phyloP scores from a whole-genome alignment of 2,329 filamentous ascomycete species.

The Xylariaceae sp. region DNA sequence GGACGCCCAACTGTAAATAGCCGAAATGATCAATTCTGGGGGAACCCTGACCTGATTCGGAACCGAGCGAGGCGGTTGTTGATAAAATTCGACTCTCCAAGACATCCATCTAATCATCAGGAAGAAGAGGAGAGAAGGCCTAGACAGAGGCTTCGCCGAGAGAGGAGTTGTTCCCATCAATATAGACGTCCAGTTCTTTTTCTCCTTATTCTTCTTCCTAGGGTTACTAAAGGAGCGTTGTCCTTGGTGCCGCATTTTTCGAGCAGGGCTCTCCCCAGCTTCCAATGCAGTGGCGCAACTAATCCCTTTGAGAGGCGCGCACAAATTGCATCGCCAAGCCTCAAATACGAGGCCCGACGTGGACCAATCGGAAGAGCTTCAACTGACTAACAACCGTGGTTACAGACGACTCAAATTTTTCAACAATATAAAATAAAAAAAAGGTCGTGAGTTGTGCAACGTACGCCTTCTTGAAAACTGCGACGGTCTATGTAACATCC shows the following conservation, averaged over 20 bases:
- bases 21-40: conserved; percentile 1
- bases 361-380: conserved; percentile 3
- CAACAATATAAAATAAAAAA: not conserved
- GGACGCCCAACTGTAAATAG: conserved; percentile 5
- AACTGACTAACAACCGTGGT: not conserved
- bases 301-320: conserved; percentile 4
- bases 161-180: not conserved
- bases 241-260: not conserved
- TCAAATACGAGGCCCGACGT: conserved; percentile 22
- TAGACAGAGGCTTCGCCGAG: not conserved
- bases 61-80: not conserved
- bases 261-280: not conserved
- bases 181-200: no score
- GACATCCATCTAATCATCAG: not conserved
- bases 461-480: not conserved
- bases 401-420: conserved; percentile 3
- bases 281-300: not conserved
- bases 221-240: not conserved
- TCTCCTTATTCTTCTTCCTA: no score
- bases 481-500: not conserved
- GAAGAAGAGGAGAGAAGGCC: not conserved
- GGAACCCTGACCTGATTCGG: not conserved
- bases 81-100: not conserved
- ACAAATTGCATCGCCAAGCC: conserved; percentile 22
- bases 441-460: not conserved